Evolutionary conservation across 2,329 filamentous ascomycete species (phyloP), one percentile per base, ranked within the genome.

Genomic region (Cryphonectria parasitica): DNA sequence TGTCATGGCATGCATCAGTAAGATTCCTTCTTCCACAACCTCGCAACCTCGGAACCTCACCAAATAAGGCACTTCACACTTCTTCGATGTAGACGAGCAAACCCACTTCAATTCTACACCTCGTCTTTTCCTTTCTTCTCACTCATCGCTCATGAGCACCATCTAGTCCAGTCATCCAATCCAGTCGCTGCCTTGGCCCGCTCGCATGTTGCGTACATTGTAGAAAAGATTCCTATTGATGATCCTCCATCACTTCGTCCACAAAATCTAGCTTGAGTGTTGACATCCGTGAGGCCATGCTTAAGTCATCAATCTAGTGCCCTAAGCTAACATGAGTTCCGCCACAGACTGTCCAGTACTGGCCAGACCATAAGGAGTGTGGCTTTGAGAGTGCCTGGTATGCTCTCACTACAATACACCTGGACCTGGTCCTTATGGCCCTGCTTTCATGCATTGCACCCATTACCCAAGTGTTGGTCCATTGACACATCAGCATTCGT

Each of bases 1-100:
- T n/a, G 22, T n/a, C 22, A 17, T 52, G 13, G 25, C 25, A 28
- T 28, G 52, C 52, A 31, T n/a, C 52, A 17, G n/a, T 43, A 22
- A 43, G 34, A 64, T 41, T 19, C 13, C 56, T 34, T 36, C 45
- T 49, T n/a, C 45, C 17, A 60, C 31, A 19, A 15, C 56, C 34
- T 34, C 34, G 34, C 34, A 34, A n/a, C n/a, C 15, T 60, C 56
- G 28, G 56, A 60, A 17, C 56, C 31, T 60, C 2, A 6, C n/a
- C 52, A 15, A 15, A 60, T 19, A 39, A 39, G 34, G 58, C 34
- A 39, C 34, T 39, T 19, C 6, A n/a, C 58, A n/a, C 19, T 22
- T 61, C 58, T 39, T 61, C 58, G 58, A 61, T 61, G 39, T 61
- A 61, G 31, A n/a, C 8, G 34, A 61, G 8, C 58, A 61, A 19